Evolutionary conservation across 805 yeast species (phyloP), one percentile per base, ranked within the genome.

Genomic region (Kazachstania martiniae): DNA sequence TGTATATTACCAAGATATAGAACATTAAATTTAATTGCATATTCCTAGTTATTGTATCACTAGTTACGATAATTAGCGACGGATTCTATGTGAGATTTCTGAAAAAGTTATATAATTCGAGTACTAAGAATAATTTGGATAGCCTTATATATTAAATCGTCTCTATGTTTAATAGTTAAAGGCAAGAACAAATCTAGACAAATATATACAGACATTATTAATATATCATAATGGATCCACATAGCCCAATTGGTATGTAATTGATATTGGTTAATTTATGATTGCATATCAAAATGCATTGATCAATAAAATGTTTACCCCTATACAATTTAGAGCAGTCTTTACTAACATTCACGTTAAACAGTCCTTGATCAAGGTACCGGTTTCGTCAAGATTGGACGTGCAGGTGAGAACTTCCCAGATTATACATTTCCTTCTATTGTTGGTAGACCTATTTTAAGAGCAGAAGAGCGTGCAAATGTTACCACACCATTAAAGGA

Each of bases 351-450:
- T 21, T 6, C 18, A 28, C 21, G 21, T 22, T 18, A 28, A 22
- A 21, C 37, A 50, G 98, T 91, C 47, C 83, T 91, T 47, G 98
- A 91, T 65, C 97, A 91, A 66, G 98, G 98, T 65, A 91, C 98
- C 31, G 98, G 98, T 36, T 91, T 91, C 56, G 96, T 89, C 34
- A 89, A 87, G 58, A 84, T 89, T 46, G 98, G 98, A 38, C 74
- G 95, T 51, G 95, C 93, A 23, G 96, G 97, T 21, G 81, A 86
- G 45, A 91, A 91, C 63, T 87, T 87, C 68, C 98, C 98, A 18
- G 97, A 91, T 59, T 77, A 77, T 63, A 87, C 95, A 12, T 91
- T 87, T 61, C 98, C 97, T 10, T 86, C 96, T 15, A 84, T 91
- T 44, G 97, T 91, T 13, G 98, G 98, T 30, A 73, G 98, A 49